phyloP scores from a whole-genome alignment of 768 basidiomycete genomes.

The Auricularia heimuer region DNA sequence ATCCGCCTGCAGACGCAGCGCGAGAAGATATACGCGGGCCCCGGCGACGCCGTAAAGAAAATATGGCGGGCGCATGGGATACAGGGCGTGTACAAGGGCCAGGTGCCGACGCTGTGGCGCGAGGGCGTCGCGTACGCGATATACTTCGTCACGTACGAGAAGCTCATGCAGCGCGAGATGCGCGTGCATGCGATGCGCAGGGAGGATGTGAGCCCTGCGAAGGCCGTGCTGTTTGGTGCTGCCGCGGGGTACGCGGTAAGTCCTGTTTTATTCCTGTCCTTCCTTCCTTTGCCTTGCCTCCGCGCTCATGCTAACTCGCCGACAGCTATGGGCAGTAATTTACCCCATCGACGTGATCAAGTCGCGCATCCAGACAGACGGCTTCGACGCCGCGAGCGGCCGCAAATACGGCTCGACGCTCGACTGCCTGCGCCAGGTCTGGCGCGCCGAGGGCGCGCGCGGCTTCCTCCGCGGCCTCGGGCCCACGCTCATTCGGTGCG shows the following conservation, averaged over 20 bases:
- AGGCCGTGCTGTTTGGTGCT: slow-evolving; percentile 81
- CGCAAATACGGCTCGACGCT: slow-evolving; percentile 76
- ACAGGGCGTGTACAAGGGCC: slow-evolving; percentile 85
- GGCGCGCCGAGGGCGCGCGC: slow-evolving; percentile 68
- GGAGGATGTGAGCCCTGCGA: slow-evolving; percentile 55
- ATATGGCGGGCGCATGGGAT: slow-evolving; percentile 70
- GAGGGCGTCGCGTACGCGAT: slow-evolving; percentile 75
- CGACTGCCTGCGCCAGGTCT: slow-evolving; percentile 76
- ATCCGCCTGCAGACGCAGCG: slow-evolving; percentile 92
- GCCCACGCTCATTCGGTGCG: slow-evolving; percentile 84
- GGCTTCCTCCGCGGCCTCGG: slow-evolving; percentile 89
- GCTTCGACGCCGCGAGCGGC: slow-evolving; percentile 61
- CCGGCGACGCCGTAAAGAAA: slow-evolving; percentile 80
- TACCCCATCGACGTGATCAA: slow-evolving; percentile 97
- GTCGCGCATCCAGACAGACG: slow-evolving; percentile 92
- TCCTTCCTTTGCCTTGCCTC: neutral
- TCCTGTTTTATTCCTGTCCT: slow-evolving; percentile 20
- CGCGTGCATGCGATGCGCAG: slow-evolving; percentile 14
- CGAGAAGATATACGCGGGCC: slow-evolving; percentile 68
- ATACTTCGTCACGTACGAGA: slow-evolving; percentile 91
- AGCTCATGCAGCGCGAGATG: slow-evolving; percentile 82
- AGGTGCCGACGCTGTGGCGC: slow-evolving; percentile 75
- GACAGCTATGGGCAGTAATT: slow-evolving; percentile 79
- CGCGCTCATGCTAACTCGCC: slow-evolving; percentile 6
- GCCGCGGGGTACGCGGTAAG: slow-evolving; percentile 84